Conservation (phyloP, 2,329 filamentous ascomycete species). For the Xylariaceae sp. region DNA sequence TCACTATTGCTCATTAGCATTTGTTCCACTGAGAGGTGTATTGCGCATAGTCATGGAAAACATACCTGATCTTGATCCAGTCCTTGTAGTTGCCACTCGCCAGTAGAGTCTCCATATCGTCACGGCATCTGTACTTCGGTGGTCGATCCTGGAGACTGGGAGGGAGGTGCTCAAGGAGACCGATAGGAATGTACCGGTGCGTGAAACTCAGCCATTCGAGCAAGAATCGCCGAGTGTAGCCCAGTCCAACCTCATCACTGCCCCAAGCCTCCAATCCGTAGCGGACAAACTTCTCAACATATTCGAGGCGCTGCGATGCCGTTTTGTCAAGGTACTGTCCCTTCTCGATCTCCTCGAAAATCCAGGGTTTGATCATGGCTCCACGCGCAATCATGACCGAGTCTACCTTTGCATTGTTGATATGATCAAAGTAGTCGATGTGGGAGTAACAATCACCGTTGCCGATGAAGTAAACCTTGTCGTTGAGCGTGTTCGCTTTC, state of each 20-base stretch:
- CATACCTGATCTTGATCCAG: conserved; percentile 97
- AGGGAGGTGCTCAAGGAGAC: conserved; percentile 81
- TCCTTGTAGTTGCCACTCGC: conserved; percentile 89
- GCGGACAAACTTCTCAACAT: conserved; percentile 83
- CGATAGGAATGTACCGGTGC: conserved; percentile 85
- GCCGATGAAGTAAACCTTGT: conserved; percentile 84
- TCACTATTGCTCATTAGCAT: conserved; percentile 55
- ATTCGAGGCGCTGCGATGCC: conserved; percentile 75
- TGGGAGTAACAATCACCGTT: conserved; percentile 98
- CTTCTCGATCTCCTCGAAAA: conserved; percentile 92
- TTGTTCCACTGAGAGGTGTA: background rate
- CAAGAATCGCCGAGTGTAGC: conserved; percentile 85
- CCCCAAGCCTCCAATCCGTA: conserved; percentile 95
- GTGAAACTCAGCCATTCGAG: conserved; percentile 95
- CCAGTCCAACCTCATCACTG: conserved; percentile 88
- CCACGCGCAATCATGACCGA: conserved; percentile 97
- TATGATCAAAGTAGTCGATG: conserved; percentile 74
- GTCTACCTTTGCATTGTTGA: conserved; percentile 77
- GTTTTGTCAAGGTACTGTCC: conserved; percentile 96
- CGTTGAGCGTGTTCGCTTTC: conserved; percentile 60
- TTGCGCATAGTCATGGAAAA: conserved; percentile 17
- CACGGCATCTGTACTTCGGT: conserved; percentile 75
- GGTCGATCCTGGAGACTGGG: conserved; percentile 86
- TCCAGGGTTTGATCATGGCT: conserved; percentile 94
- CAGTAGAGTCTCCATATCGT: conserved; percentile 91